A percentile compares a stretch with the other conserved stretches of the same genome.
These are phyloP conservation scores for Penicillium ucsense DNA, from an alignment of 495 filamentous ascomycete genomes.

Conservation along the genomic window DNA sequence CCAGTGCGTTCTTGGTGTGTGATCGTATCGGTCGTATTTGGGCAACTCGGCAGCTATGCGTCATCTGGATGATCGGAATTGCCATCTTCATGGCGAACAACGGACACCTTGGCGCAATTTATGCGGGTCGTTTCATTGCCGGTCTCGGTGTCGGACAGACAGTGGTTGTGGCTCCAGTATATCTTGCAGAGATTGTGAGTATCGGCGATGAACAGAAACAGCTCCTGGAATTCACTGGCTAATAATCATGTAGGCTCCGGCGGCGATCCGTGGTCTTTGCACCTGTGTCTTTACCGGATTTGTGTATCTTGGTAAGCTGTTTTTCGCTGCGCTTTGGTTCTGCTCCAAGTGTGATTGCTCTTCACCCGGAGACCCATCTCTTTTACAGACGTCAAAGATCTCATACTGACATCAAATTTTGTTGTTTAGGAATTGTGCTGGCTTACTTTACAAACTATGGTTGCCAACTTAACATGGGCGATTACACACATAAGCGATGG, in stretches of 20 bases:
- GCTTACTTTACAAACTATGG: constrained; percentile 45
- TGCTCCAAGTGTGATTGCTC: not conserved
- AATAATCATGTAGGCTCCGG: constrained; percentile 32
- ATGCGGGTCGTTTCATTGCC: constrained; percentile 57
- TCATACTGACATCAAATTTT: not conserved
- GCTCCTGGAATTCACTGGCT: not conserved
- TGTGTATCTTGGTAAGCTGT: constrained; percentile 27
- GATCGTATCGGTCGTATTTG: constrained; percentile 60
- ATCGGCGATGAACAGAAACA: not conserved
- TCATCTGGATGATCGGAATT: constrained; percentile 59
- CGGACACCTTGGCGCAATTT: constrained; percentile 52
- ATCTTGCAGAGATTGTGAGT: constrained; percentile 41
- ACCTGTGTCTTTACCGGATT: constrained; percentile 57
- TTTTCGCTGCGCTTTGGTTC: no score
- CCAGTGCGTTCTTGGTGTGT: constrained; percentile 52
- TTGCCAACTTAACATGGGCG: constrained; percentile 48
- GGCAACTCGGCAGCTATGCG: constrained; percentile 57
- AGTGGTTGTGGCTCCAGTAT: constrained; percentile 51
- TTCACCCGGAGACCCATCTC: not conserved
- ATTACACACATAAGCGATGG: constrained; percentile 49
- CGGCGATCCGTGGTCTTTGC: constrained; percentile 55
- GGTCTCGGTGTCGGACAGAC: constrained; percentile 61
- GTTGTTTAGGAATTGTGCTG: constrained; percentile 28
- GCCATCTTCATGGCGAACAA: constrained; percentile 56
- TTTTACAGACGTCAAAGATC: no score